Percentiles rank a stretch among this genome's conserved stretches.
Conservation (phyloP, 208 protist species). For the Leishmania tropica region DNA sequence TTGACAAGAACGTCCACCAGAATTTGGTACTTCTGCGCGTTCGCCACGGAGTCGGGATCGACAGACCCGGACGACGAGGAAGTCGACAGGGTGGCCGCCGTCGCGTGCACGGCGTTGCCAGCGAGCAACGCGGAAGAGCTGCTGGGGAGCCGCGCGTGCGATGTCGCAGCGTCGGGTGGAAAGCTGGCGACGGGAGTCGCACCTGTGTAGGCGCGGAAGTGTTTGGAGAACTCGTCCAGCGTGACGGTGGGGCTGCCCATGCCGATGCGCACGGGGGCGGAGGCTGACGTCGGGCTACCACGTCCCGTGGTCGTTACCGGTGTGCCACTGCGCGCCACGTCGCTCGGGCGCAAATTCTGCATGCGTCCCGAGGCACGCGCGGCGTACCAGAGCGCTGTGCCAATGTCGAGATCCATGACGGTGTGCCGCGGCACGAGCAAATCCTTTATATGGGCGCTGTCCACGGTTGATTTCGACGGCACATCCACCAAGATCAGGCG, state of each 20-base stretch:
- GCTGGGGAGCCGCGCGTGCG: not conserved
- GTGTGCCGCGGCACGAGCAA: slow-evolving; percentile 83
- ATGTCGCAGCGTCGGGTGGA: not conserved
- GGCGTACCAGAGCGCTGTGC: slow-evolving; percentile 94
- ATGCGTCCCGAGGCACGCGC: slow-evolving; percentile 80
- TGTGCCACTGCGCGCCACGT: slow-evolving; percentile 22
- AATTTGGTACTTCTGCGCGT: slow-evolving; percentile 30
- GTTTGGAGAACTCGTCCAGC: slow-evolving; percentile 43
- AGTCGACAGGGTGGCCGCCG: not conserved
- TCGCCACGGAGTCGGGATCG: slow-evolving; percentile 15
- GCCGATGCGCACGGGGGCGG: not conserved
- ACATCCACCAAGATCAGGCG: slow-evolving; percentile 92
- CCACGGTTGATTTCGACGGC: slow-evolving; percentile 29
- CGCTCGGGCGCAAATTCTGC: slow-evolving; percentile 54
- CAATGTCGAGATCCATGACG: slow-evolving; percentile 97
- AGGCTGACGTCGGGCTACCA: not conserved
- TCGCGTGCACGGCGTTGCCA: not conserved
- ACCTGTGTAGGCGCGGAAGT: slow-evolving; percentile 35
- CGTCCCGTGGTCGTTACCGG: not conserved
- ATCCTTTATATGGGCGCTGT: slow-evolving; percentile 55
- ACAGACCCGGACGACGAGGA: not conserved
- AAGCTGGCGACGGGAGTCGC: not conserved
- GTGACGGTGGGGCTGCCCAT: slow-evolving; percentile 16
- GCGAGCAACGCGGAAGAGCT: not conserved
- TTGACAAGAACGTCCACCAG: slow-evolving; percentile 74